A percentile compares a stretch with the other conserved stretches of the same genome.
Evolutionary conservation across 1,284 basidiomycete genomes (phyloP).

Genomic region (Cryptococcus sp.): DNA sequence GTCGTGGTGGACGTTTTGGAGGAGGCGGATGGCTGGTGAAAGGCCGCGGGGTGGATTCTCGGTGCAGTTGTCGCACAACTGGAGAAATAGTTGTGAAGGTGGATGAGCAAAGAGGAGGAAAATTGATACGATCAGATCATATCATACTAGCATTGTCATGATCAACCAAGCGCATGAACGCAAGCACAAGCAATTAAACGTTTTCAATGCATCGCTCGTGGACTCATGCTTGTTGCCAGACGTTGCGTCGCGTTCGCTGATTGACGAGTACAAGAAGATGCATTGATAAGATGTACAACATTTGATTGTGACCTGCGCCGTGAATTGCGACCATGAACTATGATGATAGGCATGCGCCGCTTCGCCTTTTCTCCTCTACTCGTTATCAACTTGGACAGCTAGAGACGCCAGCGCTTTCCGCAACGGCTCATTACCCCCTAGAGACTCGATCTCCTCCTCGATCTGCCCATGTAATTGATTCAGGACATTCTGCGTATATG

Average conservation of each 20-base stretch:
- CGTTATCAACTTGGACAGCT: constrained; percentile 2
- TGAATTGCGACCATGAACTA: not conserved
- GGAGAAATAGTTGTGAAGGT: not conserved
- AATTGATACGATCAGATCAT: constrained; percentile 1
- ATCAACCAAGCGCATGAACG: not conserved
- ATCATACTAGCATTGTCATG: constrained; percentile 1
- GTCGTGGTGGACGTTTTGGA: not conserved
- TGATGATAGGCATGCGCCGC: not conserved
- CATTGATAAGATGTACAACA: not conserved
- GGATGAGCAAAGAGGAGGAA: not conserved
- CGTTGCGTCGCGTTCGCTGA: too few relatives aligned
- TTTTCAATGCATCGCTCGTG: too few relatives aligned
- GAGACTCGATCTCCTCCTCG: constrained; percentile 40
- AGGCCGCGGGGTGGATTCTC: not conserved
- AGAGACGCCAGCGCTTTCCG: constrained; percentile 43
- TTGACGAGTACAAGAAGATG: too few relatives aligned
- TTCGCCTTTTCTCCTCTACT: not conserved
- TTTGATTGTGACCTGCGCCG: not conserved
- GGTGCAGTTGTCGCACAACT: not conserved
- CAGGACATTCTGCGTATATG: constrained; percentile 69
- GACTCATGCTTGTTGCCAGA: too few relatives aligned
- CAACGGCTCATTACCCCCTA: constrained; percentile 49
- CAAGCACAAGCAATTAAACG: not conserved
- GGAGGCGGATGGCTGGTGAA: not conserved
- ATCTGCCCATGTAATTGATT: constrained; percentile 57